Evolutionary conservation across 352 stramenopile species (phyloP), one percentile per base, ranked within the genome.

Genomic region (Plasmopara halstedii): DNA sequence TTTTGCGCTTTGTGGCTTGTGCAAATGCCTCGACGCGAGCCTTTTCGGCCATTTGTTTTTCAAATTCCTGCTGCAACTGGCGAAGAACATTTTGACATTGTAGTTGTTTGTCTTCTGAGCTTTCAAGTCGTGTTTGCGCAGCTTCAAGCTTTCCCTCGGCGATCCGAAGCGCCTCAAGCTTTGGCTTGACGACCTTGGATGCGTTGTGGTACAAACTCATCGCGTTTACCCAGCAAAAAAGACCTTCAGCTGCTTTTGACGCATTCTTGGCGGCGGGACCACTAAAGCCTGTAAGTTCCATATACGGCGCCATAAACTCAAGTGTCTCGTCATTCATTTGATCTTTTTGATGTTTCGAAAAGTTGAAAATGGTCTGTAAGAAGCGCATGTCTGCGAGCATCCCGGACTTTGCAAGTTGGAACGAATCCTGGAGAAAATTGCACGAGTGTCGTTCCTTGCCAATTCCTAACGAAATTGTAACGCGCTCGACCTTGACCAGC

Each of bases 271-370:
- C 88, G 4, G 84, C 82, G 1, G 73, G 62, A 2, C 78, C 64
- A 21, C 68, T 82, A 52, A 96, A 96, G 0, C 74, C 82, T 0
- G 90, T 64, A 6, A 96, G 69, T 13, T 94, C 78, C 49, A 96
- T 74, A 53, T 97, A 97, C 19, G 88, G 85, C 22, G 68, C 56
- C 73, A 97, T 85, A n/a, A 97, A 58, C 62, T 97, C 88, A 22
- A 97, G 78, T 2, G 85, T 96, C 46, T 97, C 88, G 42, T 96
- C 85, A 53, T 95, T 97, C 60, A 96, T 96, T 21, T 85, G 77
- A 55, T 97, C 88, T 48, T 96, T 96, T 23, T 95, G 69, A 44
- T 91, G 53, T 42, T 94, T 88, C 27, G 73, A 93, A 49, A 96
- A 97, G 48, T 88, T 70, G 33, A 95, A 94, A 45, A 97, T 89